These are phyloP conservation scores for Exophiala calicioides DNA, from an alignment of 2,329 filamentous ascomycete species.

Conservation along the genomic window DNA sequence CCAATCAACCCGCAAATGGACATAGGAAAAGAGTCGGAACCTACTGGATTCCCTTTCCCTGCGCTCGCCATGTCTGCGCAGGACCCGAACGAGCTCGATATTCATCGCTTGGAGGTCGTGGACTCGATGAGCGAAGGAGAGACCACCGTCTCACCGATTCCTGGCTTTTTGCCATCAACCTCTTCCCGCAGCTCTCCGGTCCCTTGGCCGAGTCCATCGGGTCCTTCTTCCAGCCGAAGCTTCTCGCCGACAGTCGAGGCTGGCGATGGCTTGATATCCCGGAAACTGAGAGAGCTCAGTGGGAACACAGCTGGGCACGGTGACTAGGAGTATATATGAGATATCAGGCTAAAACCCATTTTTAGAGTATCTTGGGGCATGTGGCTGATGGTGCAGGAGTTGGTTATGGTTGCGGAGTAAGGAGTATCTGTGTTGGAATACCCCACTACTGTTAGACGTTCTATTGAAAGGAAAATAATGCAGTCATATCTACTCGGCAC, in stretches of 20 bases:
- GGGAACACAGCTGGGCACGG: constrained; percentile 4
- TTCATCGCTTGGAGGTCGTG: no score
- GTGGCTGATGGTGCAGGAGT: no score
- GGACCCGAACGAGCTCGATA: neutral
- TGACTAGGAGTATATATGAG: neutral
- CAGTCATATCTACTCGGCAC: no score
- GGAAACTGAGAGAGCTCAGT: constrained; percentile 27
- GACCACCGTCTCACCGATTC: constrained; percentile 17
- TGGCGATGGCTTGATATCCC: constrained; percentile 29
- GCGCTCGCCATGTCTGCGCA: neutral
- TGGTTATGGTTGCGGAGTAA: no score
- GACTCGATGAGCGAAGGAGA: neutral
- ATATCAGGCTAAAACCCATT: no score
- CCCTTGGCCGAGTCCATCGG: constrained; percentile 19
- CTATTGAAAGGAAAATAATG: no score
- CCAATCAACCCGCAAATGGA: neutral
- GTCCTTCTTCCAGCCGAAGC: constrained; percentile 11
- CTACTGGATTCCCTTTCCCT: constrained; percentile 2
- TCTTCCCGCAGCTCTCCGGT: constrained; percentile 28
- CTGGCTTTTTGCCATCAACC: constrained; percentile 27
- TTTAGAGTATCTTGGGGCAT: no score
- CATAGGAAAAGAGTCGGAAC: neutral
- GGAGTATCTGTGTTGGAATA: no score
- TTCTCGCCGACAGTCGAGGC: constrained; percentile 26
- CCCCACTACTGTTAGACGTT: no score